phyloP scores from a whole-genome alignment of 2,329 filamentous ascomycete species.

The Orbilia blumenaviensis region DNA sequence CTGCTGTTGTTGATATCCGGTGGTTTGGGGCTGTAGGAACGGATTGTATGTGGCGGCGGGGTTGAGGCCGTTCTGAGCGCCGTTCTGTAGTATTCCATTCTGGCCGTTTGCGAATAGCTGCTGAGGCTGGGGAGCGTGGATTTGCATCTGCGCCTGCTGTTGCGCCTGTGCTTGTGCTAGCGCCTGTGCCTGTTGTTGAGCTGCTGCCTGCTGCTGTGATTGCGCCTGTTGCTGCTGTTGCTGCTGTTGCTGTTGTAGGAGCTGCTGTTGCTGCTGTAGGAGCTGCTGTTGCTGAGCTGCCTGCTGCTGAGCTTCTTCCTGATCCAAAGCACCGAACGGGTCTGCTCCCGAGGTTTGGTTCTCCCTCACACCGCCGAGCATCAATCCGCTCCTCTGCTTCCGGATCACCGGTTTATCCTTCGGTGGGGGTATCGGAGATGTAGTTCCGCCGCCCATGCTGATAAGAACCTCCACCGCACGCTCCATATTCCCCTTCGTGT shows the following conservation, averaged over 20 bases:
- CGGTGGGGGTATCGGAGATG: slow-evolving; percentile 64
- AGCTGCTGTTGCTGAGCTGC: slow-evolving; percentile 57
- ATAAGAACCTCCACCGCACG: slow-evolving; percentile 85
- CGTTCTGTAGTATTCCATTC: slow-evolving; percentile 40
- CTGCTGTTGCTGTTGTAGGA: slow-evolving; percentile 46
- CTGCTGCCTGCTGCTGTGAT: slow-evolving; percentile 60
- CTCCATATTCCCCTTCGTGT: slow-evolving; percentile 84
- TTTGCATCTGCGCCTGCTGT: slow-evolving; percentile 15
- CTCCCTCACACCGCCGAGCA: slow-evolving; percentile 54
- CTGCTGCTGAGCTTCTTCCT: slow-evolving; percentile 60
- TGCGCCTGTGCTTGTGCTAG: slow-evolving; percentile 44
- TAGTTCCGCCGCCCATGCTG: slow-evolving; percentile 73
- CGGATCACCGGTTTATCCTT: slow-evolving; percentile 60
- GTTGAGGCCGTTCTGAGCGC: slow-evolving; percentile 31
- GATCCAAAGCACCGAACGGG: slow-evolving; percentile 60
- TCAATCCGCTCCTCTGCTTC: slow-evolving; percentile 56
- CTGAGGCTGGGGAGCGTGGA: slow-evolving; percentile 25
- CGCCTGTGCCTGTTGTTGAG: slow-evolving; percentile 26
- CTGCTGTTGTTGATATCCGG: slow-evolving; percentile 33
- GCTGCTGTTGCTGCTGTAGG: slow-evolving; percentile 34
- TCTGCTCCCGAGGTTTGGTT: slow-evolving; percentile 53
- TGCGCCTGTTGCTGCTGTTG: slow-evolving; percentile 58
- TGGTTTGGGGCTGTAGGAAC: slow-evolving; percentile 46
- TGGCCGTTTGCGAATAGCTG: slow-evolving; percentile 44
- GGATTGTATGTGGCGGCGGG: slow-evolving; percentile 38